Conservation (phyloP, 495 filamentous ascomycete species). For the Penicillium canescens region DNA sequence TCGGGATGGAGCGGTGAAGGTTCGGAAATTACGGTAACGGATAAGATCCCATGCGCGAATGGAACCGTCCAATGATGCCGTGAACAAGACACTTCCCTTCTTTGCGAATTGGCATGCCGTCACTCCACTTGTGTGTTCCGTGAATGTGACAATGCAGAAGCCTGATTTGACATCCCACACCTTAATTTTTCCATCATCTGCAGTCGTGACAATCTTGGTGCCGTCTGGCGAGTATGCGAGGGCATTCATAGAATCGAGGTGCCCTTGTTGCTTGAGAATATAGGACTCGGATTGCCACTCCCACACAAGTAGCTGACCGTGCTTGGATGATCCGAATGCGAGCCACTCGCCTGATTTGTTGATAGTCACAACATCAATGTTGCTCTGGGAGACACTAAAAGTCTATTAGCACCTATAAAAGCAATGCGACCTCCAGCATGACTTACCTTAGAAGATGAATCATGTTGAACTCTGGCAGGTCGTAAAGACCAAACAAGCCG, state of each 20-base stretch:
- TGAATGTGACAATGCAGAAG: conserved; percentile 97
- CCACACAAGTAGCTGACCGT: conserved; percentile 95
- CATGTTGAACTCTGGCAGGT: conserved; percentile 94
- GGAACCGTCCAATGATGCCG: conserved; percentile 89
- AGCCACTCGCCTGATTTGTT: conserved; percentile 96
- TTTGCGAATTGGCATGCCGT: conserved; percentile 96
- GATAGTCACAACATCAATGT: conserved; percentile 89
- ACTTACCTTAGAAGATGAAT: conserved; percentile 77
- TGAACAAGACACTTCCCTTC: conserved; percentile 92
- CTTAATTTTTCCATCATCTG: conserved; percentile 97
- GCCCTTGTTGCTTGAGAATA: conserved; percentile 95
- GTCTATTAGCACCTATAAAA: conserved; percentile 3
- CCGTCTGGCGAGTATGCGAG: conserved; percentile 92
- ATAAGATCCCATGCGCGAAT: conserved; percentile 96
- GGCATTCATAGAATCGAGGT: conserved; percentile 95
- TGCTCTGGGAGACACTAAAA: conserved; percentile 86
- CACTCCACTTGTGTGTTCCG: conserved; percentile 91
- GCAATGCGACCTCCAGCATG: not conserved
- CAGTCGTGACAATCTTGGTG: conserved; percentile 84
- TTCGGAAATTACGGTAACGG: conserved; percentile 93
- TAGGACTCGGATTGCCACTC: conserved; percentile 99
- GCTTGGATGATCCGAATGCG: conserved; percentile 93
- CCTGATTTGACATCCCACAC: conserved; percentile 96
- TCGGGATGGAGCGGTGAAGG: conserved; percentile 89
- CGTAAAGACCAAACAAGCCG: conserved; percentile 89